These are phyloP conservation scores for Cercospora zeina DNA, from an alignment of 2,329 filamentous ascomycete genomes.

Conservation along the genomic window DNA sequence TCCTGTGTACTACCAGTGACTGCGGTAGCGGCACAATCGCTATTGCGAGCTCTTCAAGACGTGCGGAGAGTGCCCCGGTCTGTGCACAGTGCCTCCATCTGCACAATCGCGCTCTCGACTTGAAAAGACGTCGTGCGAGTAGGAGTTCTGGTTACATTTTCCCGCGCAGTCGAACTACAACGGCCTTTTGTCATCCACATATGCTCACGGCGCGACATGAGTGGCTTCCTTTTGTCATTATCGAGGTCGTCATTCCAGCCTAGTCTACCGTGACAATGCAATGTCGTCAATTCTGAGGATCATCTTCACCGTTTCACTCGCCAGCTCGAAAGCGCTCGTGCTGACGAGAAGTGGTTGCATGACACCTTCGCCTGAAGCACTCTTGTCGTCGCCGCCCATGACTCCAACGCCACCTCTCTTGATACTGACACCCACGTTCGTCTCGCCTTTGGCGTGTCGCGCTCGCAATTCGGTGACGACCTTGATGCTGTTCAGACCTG, in stretches of 20 bases:
- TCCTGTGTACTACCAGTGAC: not conserved
- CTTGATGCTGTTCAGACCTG: slow-evolving; percentile 96
- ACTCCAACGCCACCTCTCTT: slow-evolving; percentile 95
- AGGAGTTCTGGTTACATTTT: not conserved
- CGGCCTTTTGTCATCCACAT: not conserved
- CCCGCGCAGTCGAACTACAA: not conserved
- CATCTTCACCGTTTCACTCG: slow-evolving; percentile 98
- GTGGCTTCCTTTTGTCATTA: not conserved
- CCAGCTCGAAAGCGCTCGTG: slow-evolving; percentile 95
- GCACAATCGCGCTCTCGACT: not conserved
- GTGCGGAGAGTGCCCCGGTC: not conserved
- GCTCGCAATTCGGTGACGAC: slow-evolving; percentile 95
- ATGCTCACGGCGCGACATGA: not conserved
- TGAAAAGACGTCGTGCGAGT: not conserved
- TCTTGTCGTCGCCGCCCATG: slow-evolving; percentile 63
- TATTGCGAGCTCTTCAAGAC: not conserved
- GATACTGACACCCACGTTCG: slow-evolving; percentile 96
- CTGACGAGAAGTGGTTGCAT: slow-evolving; percentile 93
- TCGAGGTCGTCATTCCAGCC: not conserved
- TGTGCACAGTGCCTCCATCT: not conserved
- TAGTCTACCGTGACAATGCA: slow-evolving; percentile 49
- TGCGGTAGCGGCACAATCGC: not conserved
- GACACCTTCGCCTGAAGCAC: slow-evolving; percentile 59
- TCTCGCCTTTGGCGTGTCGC: slow-evolving; percentile 90
- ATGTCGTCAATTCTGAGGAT: slow-evolving; percentile 70